Percentiles rank a stretch among this genome's conserved stretches.
Conservation (phyloP, 768 basidiomycete genomes). For the Cubamyces lactineus region DNA sequence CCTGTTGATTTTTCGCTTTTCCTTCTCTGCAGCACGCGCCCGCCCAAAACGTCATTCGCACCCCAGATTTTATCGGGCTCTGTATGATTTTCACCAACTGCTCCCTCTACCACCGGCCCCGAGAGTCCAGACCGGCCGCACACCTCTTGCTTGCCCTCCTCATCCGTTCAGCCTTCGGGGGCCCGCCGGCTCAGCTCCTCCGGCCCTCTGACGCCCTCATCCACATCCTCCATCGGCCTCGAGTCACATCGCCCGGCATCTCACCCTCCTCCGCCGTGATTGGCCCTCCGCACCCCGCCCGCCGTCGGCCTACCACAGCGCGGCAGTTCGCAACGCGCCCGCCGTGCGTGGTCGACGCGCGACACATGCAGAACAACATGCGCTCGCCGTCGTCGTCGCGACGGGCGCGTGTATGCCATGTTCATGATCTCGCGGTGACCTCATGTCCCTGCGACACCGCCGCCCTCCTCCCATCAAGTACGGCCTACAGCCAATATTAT, state of each 20-base stretch:
- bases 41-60: conserved; percentile 18
- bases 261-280: background rate
- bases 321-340: too few species aligned
- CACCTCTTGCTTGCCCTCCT: background rate
- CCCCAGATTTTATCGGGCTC: conserved; percentile 21
- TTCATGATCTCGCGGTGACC: conserved; percentile 1
- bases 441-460: background rate
- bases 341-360: background rate
- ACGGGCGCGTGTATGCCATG: background rate
- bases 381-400: background rate
- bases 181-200: background rate
- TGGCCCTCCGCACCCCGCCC: too few species aligned
- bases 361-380: background rate
- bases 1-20: background rate
- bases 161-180: conserved; percentile 4
- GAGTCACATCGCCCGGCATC: conserved; percentile 5
- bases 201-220: background rate
- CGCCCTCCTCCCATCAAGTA: background rate
- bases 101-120: conserved; percentile 5
- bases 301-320: too few species aligned
- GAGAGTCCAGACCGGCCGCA: conserved; percentile 6
- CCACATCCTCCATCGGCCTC: too few species aligned
- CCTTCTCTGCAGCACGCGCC: background rate
- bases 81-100: background rate
- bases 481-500: background rate